Evolutionary conservation across 352 stramenopile species (phyloP).

Genomic region (Poterioochromonas sp.): DNA sequence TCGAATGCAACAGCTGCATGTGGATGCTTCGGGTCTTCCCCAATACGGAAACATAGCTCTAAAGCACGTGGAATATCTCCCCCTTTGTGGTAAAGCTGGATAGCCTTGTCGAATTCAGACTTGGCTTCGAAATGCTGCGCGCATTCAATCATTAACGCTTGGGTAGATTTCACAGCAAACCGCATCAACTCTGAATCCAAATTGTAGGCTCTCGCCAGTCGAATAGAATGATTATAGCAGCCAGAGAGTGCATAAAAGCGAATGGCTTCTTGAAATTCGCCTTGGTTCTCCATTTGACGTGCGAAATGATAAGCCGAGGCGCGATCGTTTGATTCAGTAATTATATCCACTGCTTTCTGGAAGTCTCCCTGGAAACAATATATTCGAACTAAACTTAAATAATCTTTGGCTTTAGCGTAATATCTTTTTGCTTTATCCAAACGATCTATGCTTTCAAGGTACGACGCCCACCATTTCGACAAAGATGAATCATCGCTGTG

Average conservation of each 20-base stretch:
- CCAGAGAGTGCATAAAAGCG: conserved; percentile 73
- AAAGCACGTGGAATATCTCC: conserved; percentile 77
- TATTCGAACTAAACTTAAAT: conserved; percentile 77
- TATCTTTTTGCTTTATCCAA: conserved; percentile 70
- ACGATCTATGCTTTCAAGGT: conserved; percentile 74
- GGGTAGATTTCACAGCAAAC: conserved; percentile 74
- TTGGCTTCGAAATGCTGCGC: conserved; percentile 80
- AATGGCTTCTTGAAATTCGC: conserved; percentile 71
- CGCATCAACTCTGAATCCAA: conserved; percentile 79
- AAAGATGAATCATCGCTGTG: conserved; percentile 71
- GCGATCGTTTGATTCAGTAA: conserved; percentile 57
- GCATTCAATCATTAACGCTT: conserved; percentile 71
- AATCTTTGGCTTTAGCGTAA: conserved; percentile 72
- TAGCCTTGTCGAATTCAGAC: conserved; percentile 80
- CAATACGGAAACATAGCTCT: conserved; percentile 77
- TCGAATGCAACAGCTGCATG: conserved; percentile 38
- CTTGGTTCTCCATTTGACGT: conserved; percentile 66
- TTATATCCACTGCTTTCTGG: conserved; percentile 63
- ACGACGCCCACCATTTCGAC: conserved; percentile 82
- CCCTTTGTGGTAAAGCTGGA: conserved; percentile 82
- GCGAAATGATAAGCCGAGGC: conserved; percentile 70
- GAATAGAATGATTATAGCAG: conserved; percentile 84
- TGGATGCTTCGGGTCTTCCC: background rate
- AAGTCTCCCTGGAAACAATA: conserved; percentile 74
- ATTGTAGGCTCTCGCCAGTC: conserved; percentile 71